These are phyloP conservation scores for Colletotrichum higginsianum DNA, from an alignment of 2,329 filamentous ascomycete species.

Conservation along the genomic window DNA sequence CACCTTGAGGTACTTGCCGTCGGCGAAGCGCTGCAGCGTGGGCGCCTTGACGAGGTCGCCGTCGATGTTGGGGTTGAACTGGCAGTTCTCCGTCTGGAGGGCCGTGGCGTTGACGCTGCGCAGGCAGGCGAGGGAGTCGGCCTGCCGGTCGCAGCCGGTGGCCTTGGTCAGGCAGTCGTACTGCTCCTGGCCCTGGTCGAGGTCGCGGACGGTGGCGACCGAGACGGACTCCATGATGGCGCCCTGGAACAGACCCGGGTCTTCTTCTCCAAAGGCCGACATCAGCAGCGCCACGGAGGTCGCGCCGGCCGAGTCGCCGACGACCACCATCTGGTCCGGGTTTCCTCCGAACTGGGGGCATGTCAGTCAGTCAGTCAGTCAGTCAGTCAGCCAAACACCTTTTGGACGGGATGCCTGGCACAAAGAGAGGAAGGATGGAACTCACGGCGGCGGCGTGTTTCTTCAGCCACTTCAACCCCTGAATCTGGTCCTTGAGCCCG, in stretches of 20 bases:
- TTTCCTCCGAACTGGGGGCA: conserved; percentile 76
- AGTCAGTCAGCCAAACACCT: too few species aligned
- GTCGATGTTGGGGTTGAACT: conserved; percentile 63
- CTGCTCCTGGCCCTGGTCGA: conserved; percentile 61
- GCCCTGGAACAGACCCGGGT: conserved; percentile 66
- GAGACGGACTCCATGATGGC: conserved; percentile 67
- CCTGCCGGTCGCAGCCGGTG: conserved; percentile 58
- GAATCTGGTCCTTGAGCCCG: conserved; percentile 79
- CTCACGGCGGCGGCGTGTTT: conserved; percentile 67
- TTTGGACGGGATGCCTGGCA: not conserved
- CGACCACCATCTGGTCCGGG: conserved; percentile 76
- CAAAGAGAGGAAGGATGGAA: not conserved
- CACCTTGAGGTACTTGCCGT: conserved; percentile 67
- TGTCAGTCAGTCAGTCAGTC: not conserved
- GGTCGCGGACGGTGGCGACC: conserved; percentile 61
- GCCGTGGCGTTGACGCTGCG: conserved; percentile 41
- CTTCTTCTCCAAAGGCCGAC: conserved; percentile 65
- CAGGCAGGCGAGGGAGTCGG: conserved; percentile 62
- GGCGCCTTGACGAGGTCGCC: conserved; percentile 65
- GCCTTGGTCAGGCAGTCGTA: conserved; percentile 62
- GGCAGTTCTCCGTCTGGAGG: conserved; percentile 45
- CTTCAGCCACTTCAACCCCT: conserved; percentile 79
- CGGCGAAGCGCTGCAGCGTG: conserved; percentile 63
- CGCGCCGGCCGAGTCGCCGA: conserved; percentile 78
- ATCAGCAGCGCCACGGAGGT: conserved; percentile 77